Percentiles rank a stretch among this genome's conserved stretches.
These are phyloP conservation scores for Xylariaceae sp. DNA, from an alignment of 2,329 filamentous ascomycete genomes.

Conservation along the genomic window DNA sequence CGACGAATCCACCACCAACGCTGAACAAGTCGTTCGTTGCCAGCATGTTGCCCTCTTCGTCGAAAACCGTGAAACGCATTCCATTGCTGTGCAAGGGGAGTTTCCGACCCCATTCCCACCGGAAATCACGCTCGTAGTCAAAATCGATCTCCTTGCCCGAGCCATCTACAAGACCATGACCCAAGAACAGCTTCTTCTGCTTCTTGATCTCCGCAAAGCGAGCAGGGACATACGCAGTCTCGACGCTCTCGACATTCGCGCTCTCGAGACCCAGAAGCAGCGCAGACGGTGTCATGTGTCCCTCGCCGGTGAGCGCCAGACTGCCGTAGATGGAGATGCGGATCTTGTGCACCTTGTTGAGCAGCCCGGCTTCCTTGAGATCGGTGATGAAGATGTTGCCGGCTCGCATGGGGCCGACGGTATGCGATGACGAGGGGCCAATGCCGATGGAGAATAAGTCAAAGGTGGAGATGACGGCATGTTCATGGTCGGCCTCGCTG, in stretches of 20 bases:
- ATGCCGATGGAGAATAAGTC: constrained; percentile 49
- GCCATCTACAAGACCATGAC: constrained; percentile 36
- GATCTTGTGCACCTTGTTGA: constrained; percentile 43
- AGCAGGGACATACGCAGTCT: constrained; percentile 43
- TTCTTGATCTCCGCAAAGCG: constrained; percentile 44
- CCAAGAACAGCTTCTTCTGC: constrained; percentile 40
- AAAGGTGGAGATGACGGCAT: constrained; percentile 48
- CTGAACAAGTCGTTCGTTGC: constrained; percentile 49
- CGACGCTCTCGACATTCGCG: constrained; percentile 45
- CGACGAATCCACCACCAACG: constrained; percentile 48
- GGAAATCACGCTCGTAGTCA: constrained; percentile 45
- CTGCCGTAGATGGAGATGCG: constrained; percentile 46
- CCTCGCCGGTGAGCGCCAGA: constrained; percentile 46
- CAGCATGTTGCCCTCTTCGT: constrained; percentile 41
- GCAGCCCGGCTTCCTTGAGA: constrained; percentile 40
- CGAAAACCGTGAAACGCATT: constrained; percentile 48
- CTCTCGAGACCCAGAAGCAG: constrained; percentile 46
- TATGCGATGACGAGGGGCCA: constrained; percentile 47
- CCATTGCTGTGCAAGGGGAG: constrained; percentile 49
- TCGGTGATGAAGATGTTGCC: constrained; percentile 48
- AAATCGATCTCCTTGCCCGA: constrained; percentile 44
- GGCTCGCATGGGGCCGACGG: constrained; percentile 48
- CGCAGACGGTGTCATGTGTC: constrained; percentile 48
- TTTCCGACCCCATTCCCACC: constrained; percentile 48
- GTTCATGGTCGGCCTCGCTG: constrained; percentile 46